phyloP scores from a whole-genome alignment of 345 rosid genomes.

The Barbarea vulgaris region DNA sequence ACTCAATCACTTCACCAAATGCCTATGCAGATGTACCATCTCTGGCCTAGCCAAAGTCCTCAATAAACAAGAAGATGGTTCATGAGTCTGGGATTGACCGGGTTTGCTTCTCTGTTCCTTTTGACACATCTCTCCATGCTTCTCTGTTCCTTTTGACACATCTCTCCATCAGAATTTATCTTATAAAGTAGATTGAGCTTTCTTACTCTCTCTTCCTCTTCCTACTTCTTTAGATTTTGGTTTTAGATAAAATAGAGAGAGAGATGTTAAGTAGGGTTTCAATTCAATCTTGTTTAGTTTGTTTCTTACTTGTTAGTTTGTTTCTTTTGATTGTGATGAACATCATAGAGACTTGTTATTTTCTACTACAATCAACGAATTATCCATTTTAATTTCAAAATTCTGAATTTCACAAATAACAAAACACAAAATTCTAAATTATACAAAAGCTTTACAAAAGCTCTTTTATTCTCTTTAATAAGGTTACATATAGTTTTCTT shows the following conservation, averaged over 20 bases:
- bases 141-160: constrained; percentile 24
- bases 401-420: constrained; percentile 1
- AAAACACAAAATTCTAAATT: not conserved
- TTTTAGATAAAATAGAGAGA: constrained; percentile 38
- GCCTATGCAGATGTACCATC: constrained; percentile 39
- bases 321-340: constrained; percentile 29
- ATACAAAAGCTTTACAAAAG: constrained; percentile 19
- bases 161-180: constrained; percentile 29
- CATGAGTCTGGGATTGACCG: not conserved
- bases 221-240: constrained; percentile 31
- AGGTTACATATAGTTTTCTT: constrained; percentile 4
- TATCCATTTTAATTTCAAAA: not conserved
- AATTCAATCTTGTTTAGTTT: constrained; percentile 32
- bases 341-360: constrained; percentile 27
- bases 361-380: not conserved
- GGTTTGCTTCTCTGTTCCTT: constrained; percentile 30
- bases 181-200: constrained; percentile 40
- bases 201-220: constrained; percentile 25
- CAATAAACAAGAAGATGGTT: constrained; percentile 28
- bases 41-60: constrained; percentile 34
- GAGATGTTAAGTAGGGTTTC: constrained; percentile 40
- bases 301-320: constrained; percentile 23
- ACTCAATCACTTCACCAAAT: constrained; percentile 35
- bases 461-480: constrained; percentile 13
- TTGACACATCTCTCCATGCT: constrained; percentile 29